Conservation (phyloP, 441 rosid genomes). For the Corymbia citriodora region DNA sequence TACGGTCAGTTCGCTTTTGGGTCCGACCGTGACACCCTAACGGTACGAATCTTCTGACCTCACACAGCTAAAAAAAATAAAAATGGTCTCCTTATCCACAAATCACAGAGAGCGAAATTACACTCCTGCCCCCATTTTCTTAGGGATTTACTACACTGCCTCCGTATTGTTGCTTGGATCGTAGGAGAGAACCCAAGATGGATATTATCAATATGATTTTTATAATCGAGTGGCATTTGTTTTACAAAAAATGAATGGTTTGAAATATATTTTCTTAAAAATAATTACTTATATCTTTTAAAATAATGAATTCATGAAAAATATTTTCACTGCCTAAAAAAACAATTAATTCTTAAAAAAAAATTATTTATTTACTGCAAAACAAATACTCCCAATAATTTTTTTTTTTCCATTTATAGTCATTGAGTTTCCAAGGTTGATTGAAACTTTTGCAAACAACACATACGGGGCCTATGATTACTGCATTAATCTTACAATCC, state of each 20-base stretch:
- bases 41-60: not conserved
- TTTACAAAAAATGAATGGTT: not conserved
- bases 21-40: not conserved
- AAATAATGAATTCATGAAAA: too few relatives aligned
- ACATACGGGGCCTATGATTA: not conserved
- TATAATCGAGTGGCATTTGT: not conserved
- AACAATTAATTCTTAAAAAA: not conserved
- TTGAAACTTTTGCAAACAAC: too few relatives aligned
- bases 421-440: not conserved
- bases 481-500: not conserved
- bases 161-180: not conserved
- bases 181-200: not conserved
- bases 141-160: not conserved
- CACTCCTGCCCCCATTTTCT: not conserved
- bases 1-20: not conserved
- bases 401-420: too few relatives aligned
- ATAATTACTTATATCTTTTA: too few relatives aligned
- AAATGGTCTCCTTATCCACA: not conserved
- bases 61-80: not conserved
- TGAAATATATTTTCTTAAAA: too few relatives aligned
- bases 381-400: not conserved
- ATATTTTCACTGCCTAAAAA: too few relatives aligned
- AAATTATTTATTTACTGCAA: too few relatives aligned
- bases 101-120: not conserved
- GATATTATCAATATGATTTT: not conserved